Percentiles rank a stretch among this genome's conserved stretches.
Conservation (phyloP, 2,329 filamentous ascomycete genomes). For the Zymoseptoria brevis region DNA sequence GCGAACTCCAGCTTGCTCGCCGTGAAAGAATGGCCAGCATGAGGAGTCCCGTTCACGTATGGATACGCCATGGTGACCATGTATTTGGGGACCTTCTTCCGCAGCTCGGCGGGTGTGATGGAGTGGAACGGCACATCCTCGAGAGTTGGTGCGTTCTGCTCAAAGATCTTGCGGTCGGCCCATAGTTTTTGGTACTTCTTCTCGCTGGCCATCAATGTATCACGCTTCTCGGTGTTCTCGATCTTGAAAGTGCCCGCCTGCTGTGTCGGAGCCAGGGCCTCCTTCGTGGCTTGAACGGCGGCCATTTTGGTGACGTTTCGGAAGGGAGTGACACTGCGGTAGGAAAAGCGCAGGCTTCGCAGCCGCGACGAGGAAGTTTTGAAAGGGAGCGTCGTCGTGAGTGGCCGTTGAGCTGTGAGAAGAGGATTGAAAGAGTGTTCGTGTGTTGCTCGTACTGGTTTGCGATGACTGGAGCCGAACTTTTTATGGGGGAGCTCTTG, state of each 20-base stretch:
- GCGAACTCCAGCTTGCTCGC: conserved; percentile 90
- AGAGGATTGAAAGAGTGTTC: not conserved
- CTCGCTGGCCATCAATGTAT: conserved; percentile 72
- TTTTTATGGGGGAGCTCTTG: not conserved
- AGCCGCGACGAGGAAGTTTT: conserved; percentile 22
- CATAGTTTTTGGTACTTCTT: conserved; percentile 88
- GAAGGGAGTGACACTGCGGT: not conserved
- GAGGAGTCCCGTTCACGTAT: conserved; percentile 76
- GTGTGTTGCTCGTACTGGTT: not conserved
- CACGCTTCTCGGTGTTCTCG: conserved; percentile 77
- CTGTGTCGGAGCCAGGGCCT: conserved; percentile 48
- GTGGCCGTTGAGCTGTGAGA: conserved; percentile 1
- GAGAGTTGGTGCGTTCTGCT: conserved; percentile 74
- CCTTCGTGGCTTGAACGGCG: conserved; percentile 45
- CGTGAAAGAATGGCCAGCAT: conserved; percentile 89
- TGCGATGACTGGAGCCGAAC: not conserved
- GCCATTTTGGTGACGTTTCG: conserved; percentile 31
- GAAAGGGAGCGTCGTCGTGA: conserved; percentile 24
- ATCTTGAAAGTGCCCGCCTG: conserved; percentile 57
- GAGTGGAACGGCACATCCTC: conserved; percentile 68
- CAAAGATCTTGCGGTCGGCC: conserved; percentile 70
- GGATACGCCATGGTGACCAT: conserved; percentile 72
- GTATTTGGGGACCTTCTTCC: conserved; percentile 80
- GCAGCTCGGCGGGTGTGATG: conserved; percentile 65
- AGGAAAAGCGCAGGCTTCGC: conserved; percentile 24